phyloP scores from a whole-genome alignment of 2,329 filamentous ascomycete species.

The Alternaria rosae region DNA sequence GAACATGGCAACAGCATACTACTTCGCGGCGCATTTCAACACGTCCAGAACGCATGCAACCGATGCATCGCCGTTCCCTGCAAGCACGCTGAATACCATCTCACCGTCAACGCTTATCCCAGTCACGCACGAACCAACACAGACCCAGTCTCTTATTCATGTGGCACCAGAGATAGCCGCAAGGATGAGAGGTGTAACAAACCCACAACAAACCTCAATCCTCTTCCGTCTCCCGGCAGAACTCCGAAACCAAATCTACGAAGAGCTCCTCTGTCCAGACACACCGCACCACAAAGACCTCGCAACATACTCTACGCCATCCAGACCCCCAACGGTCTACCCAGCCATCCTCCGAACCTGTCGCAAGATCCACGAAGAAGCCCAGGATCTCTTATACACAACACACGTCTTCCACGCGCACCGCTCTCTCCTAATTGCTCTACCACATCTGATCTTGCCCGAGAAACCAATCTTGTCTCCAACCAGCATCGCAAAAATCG shows the following conservation, averaged over 20 bases:
- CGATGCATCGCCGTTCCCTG: neutral
- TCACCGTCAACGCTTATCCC: neutral
- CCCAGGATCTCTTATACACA: conserved; percentile 57
- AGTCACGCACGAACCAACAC: neutral
- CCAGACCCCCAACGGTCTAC: conserved; percentile 36
- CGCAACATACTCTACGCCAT: conserved; percentile 7
- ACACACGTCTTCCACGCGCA: conserved; percentile 60
- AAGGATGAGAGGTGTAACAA: conserved; percentile 9
- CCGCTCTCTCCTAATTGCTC: conserved; percentile 52
- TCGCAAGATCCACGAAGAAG: conserved; percentile 52
- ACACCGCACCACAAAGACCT: conserved; percentile 19
- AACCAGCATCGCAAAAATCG: conserved; percentile 47
- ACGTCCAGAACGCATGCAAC: conserved; percentile 8
- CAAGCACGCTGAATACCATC: neutral
- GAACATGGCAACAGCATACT: conserved; percentile 26
- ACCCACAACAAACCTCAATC: conserved; percentile 21
- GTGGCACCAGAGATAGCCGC: neutral
- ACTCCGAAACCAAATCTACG: conserved; percentile 66
- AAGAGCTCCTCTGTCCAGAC: conserved; percentile 45
- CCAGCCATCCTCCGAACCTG: conserved; percentile 54
- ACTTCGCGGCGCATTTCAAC: conserved; percentile 31
- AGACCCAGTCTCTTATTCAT: neutral
- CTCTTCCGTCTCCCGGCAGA: conserved; percentile 64
- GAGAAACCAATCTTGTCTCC: conserved; percentile 48
- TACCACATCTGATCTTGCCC: conserved; percentile 53